Base-by-base conservation (phyloP, 2,329 filamentous ascomycete species). In the Fusarium clavum region DNA sequence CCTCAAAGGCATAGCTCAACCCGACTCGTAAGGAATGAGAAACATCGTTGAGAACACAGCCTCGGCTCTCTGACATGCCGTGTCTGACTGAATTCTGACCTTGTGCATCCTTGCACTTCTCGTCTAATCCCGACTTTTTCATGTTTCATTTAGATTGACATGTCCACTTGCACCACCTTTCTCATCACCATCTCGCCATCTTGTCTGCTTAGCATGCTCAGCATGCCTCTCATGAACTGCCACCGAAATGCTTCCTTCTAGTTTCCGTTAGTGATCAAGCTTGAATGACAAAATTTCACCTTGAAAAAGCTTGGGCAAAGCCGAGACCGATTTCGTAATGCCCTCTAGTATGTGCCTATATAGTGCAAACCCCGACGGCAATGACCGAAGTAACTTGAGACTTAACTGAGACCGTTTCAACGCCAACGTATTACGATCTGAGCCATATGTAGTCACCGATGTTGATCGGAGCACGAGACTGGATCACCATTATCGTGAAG, bases 71-170 rank as follows among this genome's bases (percentile, higher is more conserved):
- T 40, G 29, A 41, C 53, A 34, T 64, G 38, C 32, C 57, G 41
- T 34, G 34, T 38, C 34, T 38, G 34, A 24, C 43, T 43, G 27
- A 7, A 32, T 20, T 20, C 34, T 54, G 27, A n/a, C 29, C 18
- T 38, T 57, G 49, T 55, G 30, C 59, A 69, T 59, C 49, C 64
- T 56, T 59, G 49, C 45, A 41, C 41, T n/a, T 46, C 30, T 57
- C 51, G 27, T 40, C 27, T 24, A 29, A 44, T 52, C 48, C 61
- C 48, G 38, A 64, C 43, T 61, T 49, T 67, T 65, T 34, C 54
- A 54, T 65, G 66, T 69, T 61, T 69, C 66, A 69, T 65, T 44
- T 46, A 57, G 20, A 69, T 69, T 69, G 60, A 57, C 43, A 49
- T 64, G 61, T 43, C 65, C 64, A 69, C 65, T 51, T 69, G 51